Evolutionary conservation across 768 basidiomycete genomes (phyloP).

Genomic region (Mycena filopes): DNA sequence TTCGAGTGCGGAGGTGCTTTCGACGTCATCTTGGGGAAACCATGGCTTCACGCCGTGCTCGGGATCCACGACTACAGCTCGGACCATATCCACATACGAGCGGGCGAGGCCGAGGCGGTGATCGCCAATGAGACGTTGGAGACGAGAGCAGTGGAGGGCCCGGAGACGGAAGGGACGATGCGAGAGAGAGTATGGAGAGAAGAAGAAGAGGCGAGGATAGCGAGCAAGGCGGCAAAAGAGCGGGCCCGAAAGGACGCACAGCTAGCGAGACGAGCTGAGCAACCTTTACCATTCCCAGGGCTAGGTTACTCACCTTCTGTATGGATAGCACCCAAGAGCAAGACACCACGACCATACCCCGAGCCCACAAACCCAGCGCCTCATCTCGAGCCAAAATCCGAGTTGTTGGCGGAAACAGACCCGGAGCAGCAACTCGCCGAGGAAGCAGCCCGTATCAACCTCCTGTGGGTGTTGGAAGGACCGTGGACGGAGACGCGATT

Average conservation of each 20-base stretch:
- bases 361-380: no score
- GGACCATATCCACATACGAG: conserved; percentile 15
- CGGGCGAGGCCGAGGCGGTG: not conserved
- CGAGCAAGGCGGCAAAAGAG: not conserved
- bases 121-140: conserved; percentile 3
- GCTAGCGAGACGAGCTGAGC: conserved; percentile 22
- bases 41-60: conserved; percentile 20
- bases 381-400: not conserved
- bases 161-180: not conserved
- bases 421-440: not conserved
- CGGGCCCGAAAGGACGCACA: not conserved
- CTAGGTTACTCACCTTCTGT: conserved; percentile 20
- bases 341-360: conserved; percentile 1
- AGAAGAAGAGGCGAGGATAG: conserved; percentile 15
- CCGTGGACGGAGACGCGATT: conserved; percentile 17
- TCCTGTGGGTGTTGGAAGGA: not conserved
- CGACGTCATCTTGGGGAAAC: conserved; percentile 22
- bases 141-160: not conserved
- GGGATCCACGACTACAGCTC: conserved; percentile 16
- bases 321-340: not conserved
- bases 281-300: conserved; percentile 18
- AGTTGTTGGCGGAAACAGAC: no score
- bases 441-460: not conserved
- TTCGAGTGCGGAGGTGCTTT: conserved; percentile 12
- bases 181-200: not conserved